These are phyloP conservation scores for Exserohilum rostratum DNA, from an alignment of 2,329 filamentous ascomycete genomes.

Conservation along the genomic window DNA sequence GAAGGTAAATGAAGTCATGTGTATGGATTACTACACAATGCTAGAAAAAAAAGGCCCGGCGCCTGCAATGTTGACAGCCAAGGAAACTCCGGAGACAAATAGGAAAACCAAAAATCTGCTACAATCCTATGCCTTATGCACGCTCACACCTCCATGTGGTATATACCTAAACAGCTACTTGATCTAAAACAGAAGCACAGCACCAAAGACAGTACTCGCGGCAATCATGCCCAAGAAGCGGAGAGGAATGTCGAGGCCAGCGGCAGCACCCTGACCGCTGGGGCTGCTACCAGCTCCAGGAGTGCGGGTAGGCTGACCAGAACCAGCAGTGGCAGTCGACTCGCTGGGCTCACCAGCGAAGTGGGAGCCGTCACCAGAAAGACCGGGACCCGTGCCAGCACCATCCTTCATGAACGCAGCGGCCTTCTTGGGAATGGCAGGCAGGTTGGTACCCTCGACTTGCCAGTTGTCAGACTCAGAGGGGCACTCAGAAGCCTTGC, in stretches of 20 bases:
- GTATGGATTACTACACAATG: slow-evolving; percentile 15
- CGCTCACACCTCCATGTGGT: slow-evolving; percentile 2
- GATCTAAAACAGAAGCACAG: slow-evolving; percentile 39
- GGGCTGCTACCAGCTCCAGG: slow-evolving; percentile 14
- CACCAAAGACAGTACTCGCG: slow-evolving; percentile 41
- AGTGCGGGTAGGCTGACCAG: slow-evolving; percentile 35
- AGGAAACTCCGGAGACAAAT: slow-evolving; percentile 8
- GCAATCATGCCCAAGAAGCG: slow-evolving; percentile 38
- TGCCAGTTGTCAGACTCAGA: slow-evolving; percentile 61
- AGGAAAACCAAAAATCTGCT: slow-evolving; percentile 8
- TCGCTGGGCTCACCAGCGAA: slow-evolving; percentile 39
- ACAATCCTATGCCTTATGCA: slow-evolving; percentile 4
- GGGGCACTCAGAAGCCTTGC: slow-evolving; percentile 62
- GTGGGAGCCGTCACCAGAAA: slow-evolving; percentile 55
- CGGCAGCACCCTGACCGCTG: slow-evolving; percentile 24
- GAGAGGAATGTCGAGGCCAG: slow-evolving; percentile 34
- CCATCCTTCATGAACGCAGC: slow-evolving; percentile 62
- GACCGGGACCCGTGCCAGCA: slow-evolving; percentile 63
- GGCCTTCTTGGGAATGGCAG: slow-evolving; percentile 62
- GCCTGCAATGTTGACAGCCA: slow-evolving; percentile 15
- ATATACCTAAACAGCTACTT: slow-evolving; percentile 2
- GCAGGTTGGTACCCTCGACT: slow-evolving; percentile 58
- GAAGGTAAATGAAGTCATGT: not conserved
- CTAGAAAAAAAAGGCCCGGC: slow-evolving; percentile 9
- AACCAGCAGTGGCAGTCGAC: slow-evolving; percentile 36